Conservation (phyloP, 2,329 filamentous ascomycete genomes). For the Stemphylium lycopersici region DNA sequence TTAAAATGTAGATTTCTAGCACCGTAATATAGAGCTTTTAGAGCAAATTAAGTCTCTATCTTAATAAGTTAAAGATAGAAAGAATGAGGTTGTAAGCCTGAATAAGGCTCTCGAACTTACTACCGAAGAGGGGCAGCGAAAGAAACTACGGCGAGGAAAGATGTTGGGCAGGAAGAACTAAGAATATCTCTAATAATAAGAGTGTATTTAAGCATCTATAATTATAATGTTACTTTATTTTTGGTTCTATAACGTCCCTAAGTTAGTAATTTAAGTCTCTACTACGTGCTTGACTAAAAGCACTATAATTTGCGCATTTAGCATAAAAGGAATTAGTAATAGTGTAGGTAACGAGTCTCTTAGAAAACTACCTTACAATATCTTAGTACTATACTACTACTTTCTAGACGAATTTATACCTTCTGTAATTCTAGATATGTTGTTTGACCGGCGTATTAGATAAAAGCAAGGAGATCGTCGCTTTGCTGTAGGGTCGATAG, state of each 20-base stretch:
- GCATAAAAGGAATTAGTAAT: constrained; percentile 13
- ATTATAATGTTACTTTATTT: neutral
- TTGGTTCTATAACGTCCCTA: neutral
- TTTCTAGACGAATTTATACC: constrained; percentile 7
- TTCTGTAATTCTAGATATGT: constrained; percentile 15
- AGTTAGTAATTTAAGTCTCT: constrained; percentile 8
- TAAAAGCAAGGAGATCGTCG: constrained; percentile 9
- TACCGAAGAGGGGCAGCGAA: constrained; percentile 5
- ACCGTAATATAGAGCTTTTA: neutral
- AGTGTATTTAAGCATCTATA: neutral
- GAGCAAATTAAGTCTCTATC: constrained; percentile 1
- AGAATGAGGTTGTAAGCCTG: constrained; percentile 10
- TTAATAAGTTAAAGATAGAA: constrained; percentile 2
- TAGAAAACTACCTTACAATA: constrained; percentile 9
- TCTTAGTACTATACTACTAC: constrained; percentile 3
- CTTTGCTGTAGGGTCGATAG: constrained; percentile 1
- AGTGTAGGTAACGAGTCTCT: neutral
- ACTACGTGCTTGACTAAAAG: constrained; percentile 5
- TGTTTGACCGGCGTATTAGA: neutral
- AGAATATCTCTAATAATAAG: neutral
- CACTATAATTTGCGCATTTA: constrained; percentile 16
- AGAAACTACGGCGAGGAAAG: constrained; percentile 7
- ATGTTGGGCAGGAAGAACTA: constrained; percentile 1
- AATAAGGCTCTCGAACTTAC: constrained; percentile 13
- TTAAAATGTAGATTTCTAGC: constrained; percentile 14